Evolutionary conservation across 1,284 basidiomycete genomes (phyloP), one percentile per base, ranked within the genome.

Genomic region (Pterulicium gracile): DNA sequence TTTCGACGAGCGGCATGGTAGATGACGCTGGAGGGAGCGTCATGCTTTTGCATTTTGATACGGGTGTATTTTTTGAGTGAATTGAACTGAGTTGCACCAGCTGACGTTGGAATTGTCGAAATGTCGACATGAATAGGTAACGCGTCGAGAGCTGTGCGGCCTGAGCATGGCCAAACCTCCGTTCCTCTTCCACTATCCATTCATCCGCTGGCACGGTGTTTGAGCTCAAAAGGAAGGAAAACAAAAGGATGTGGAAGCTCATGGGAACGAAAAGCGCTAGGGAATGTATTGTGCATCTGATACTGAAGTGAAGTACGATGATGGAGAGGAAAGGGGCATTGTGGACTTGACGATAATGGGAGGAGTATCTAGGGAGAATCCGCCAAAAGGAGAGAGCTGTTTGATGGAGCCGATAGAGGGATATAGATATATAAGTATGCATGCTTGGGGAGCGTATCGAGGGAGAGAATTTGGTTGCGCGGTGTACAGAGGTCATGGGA

Each of bases 11-110:
- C n/a, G n/a, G n/a, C n/a, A n/a, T n/a, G n/a, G n/a, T n/a, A n/a
- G 19, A 39, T 39, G 36, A 39, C 36, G 36, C 15, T 4, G 15
- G 15, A 17, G 36, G 36, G 7, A 5, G 15, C 36, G 36, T 39
- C 36, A 39, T 39, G 7, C 36, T 39, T 39, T 39, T 39, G 36
- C n/a, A 39, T 39, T 39, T 39, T 39, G 36, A 39, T 39, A 17
- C 15, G 36, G 15, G 36, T 17, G 36, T 17, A 39, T 7, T 39
- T 39, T 13, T 15, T 32, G n/a, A n/a, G n/a, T n/a, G n/a, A n/a
- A n/a, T n/a, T n/a, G n/a, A n/a, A n/a, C n/a, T n/a, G n/a, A n/a
- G n/a, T n/a, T n/a, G n/a, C n/a, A n/a, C n/a, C n/a, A n/a, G n/a
- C n/a, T n/a, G n/a, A n/a, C n/a, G n/a, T n/a, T n/a, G n/a, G n/a